Percentiles rank a stretch among this genome's conserved stretches.
phyloP scores from a whole-genome alignment of 1,139 yeast genomes.

The Blastobotrys aristatus region DNA sequence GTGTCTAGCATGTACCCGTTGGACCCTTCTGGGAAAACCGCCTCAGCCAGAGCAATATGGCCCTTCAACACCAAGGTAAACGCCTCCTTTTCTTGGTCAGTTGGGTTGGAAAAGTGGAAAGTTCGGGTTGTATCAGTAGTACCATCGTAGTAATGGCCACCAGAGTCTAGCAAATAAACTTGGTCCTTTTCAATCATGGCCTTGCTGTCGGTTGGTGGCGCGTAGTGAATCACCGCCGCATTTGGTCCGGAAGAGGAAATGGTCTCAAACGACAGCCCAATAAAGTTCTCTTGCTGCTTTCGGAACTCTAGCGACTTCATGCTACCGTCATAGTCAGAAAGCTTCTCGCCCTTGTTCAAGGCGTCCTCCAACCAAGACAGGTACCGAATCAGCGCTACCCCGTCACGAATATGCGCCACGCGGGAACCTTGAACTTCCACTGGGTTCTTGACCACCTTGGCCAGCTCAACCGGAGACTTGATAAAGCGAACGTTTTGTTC shows the following conservation, averaged over 20 bases:
- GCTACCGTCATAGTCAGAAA: slow-evolving; percentile 80
- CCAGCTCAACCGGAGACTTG: slow-evolving; percentile 56
- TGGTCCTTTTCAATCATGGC: slow-evolving; percentile 68
- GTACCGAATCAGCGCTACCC: slow-evolving; percentile 70
- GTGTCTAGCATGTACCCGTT: slow-evolving; percentile 80
- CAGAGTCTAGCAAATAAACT: slow-evolving; percentile 84
- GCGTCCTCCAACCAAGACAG: slow-evolving; percentile 83
- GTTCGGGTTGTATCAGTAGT: slow-evolving; percentile 97
- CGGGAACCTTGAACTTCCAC: slow-evolving; percentile 73
- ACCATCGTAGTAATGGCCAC: slow-evolving; percentile 91
- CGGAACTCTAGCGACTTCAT: slow-evolving; percentile 61
- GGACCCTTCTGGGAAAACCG: slow-evolving; percentile 82
- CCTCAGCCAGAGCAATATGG: slow-evolving; percentile 69
- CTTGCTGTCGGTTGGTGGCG: slow-evolving; percentile 61
- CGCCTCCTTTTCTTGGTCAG: slow-evolving; percentile 59
- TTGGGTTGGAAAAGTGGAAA: slow-evolving; percentile 69
- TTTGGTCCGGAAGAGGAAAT: slow-evolving; percentile 91
- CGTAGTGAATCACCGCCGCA: slow-evolving; percentile 89
- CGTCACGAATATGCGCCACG: slow-evolving; percentile 80
- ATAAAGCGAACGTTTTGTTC: slow-evolving; percentile 42
- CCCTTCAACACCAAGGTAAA: slow-evolving; percentile 93
- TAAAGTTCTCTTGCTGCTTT: slow-evolving; percentile 48
- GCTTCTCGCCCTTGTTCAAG: slow-evolving; percentile 46
- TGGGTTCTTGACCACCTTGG: slow-evolving; percentile 74
- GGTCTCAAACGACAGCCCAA: slow-evolving; percentile 85